These are phyloP conservation scores for Iberis pinnata DNA, from an alignment of 345 rosid species.

Conservation along the genomic window DNA sequence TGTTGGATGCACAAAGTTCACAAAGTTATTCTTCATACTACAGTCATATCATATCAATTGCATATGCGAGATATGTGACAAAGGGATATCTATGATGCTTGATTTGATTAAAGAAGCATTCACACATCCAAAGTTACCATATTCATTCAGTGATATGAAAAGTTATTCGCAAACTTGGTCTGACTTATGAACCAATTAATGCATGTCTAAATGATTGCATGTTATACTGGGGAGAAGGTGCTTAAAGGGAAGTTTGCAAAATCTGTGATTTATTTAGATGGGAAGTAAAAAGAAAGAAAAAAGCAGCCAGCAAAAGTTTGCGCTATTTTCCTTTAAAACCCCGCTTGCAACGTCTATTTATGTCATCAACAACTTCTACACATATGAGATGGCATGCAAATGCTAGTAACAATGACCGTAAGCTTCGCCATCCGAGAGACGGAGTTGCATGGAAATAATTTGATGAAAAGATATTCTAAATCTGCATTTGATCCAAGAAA, in stretches of 20 bases:
- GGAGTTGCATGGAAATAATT: background rate
- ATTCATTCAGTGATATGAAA: background rate
- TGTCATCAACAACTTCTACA: background rate
- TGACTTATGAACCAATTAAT: background rate
- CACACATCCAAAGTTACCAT: no score
- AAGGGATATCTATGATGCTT: no score
- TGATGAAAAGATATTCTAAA: background rate
- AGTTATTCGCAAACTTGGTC: background rate
- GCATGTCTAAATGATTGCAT: background rate
- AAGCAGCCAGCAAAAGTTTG: background rate
- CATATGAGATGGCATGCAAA: background rate
- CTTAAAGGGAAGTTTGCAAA: background rate
- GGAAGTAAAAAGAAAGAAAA: background rate
- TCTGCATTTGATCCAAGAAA: background rate
- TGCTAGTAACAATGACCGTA: background rate
- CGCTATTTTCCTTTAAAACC: background rate
- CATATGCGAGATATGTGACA: no score
- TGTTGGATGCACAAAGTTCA: background rate
- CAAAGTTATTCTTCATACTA: background rate
- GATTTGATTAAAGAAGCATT: no score
- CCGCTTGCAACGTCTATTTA: background rate
- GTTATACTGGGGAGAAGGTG: background rate
- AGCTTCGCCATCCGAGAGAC: background rate
- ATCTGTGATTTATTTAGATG: background rate
- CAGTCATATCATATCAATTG: conserved; percentile 5